phyloP scores from a whole-genome alignment of 768 basidiomycete species.

The Suillus decipiens region DNA sequence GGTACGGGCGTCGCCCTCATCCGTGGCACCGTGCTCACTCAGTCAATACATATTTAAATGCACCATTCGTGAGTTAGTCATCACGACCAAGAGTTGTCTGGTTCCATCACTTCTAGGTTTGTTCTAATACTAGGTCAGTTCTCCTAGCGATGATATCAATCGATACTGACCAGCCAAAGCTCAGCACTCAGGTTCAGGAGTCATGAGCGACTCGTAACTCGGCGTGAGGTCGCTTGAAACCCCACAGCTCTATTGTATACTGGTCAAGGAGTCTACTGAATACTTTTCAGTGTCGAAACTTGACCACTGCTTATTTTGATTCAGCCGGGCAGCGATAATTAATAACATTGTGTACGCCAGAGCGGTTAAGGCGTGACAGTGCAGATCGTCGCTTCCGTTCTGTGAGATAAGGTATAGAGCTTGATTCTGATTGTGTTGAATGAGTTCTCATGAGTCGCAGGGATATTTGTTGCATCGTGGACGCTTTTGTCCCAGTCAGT shows the following conservation, averaged over 20 bases:
- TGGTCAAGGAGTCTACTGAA: neutral
- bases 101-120: neutral
- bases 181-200: neutral
- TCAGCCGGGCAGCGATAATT: neutral
- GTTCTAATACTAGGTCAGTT: neutral
- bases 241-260: neutral
- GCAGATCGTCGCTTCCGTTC: neutral
- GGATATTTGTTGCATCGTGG: neutral
- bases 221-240: neutral
- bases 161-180: neutral
- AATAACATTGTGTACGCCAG: neutral
- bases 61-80: neutral
- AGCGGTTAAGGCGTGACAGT: neutral
- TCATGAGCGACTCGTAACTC: neutral
- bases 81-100: neutral
- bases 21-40: neutral
- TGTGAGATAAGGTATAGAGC: neutral
- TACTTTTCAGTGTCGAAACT: neutral
- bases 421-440: neutral
- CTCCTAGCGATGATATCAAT: neutral
- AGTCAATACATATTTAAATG: neutral
- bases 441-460: neutral
- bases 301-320: neutral
- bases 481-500: neutral
- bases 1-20: neutral